Conservation (phyloP, 495 filamentous ascomycete genomes). For the Hyphodiscus hymeniophilus region DNA sequence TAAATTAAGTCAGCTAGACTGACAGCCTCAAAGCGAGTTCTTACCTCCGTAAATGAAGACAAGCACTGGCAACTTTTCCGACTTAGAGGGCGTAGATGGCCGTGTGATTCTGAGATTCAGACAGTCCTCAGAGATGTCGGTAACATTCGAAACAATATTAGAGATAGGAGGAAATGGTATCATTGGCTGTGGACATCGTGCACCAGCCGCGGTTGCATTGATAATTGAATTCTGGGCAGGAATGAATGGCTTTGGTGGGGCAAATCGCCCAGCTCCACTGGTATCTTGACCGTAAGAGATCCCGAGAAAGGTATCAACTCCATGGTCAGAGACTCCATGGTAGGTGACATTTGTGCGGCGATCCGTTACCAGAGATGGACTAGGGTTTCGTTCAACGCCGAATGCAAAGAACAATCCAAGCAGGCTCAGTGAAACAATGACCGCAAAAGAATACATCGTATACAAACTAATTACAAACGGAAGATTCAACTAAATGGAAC, state of each 20-base stretch:
- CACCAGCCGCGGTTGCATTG: constrained; percentile 32
- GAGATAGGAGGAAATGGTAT: not conserved
- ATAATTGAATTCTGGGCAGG: constrained; percentile 26
- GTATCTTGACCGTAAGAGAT: constrained; percentile 39
- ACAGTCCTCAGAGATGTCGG: constrained; percentile 49
- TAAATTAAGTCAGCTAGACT: not conserved
- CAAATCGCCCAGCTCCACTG: constrained; percentile 33
- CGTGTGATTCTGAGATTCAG: constrained; percentile 54
- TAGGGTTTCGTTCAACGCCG: no score
- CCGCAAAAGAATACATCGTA: no score
- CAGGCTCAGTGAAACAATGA: no score
- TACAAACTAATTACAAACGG: no score
- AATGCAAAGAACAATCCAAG: no score
- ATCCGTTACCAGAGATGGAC: no score
- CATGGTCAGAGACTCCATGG: constrained; percentile 23
- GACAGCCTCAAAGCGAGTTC: constrained; percentile 5
- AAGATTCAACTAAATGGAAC: no score
- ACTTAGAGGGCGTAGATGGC: constrained; percentile 35
- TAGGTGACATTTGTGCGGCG: constrained; percentile 11
- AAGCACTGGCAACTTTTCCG: constrained; percentile 46
- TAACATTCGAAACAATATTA: constrained; percentile 8
- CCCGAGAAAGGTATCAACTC: constrained; percentile 36
- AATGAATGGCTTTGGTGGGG: constrained; percentile 29
- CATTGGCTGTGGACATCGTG: constrained; percentile 32
- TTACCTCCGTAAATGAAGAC: constrained; percentile 59